Conservation (phyloP, 345 rosid species). For the Aethionema arabicum region DNA sequence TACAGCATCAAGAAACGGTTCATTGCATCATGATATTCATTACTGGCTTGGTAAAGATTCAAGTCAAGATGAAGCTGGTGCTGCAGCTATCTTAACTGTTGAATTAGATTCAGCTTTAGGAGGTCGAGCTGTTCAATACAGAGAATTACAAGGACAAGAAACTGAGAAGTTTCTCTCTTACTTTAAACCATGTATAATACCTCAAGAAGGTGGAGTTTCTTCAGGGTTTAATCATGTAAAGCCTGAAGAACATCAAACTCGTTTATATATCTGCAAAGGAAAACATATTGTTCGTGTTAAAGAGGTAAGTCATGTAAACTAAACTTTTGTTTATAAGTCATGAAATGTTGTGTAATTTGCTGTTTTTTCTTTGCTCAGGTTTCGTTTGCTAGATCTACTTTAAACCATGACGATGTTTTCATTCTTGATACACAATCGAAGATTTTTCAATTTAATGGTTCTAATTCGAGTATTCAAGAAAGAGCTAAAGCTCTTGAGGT, state of each 20-base stretch:
- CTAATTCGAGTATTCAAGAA: slow-evolving; percentile 95
- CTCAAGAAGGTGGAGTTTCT: slow-evolving; percentile 89
- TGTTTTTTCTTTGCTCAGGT: slow-evolving; percentile 48
- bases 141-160: slow-evolving; percentile 96
- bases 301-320: slow-evolving; percentile 60
- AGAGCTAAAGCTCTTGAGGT: slow-evolving; percentile 99
- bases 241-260: slow-evolving; percentile 73
- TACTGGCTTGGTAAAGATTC: slow-evolving; percentile 97
- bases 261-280: slow-evolving; percentile 88
- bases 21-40: slow-evolving; percentile 79
- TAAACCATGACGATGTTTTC: slow-evolving; percentile 94
- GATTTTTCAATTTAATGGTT: slow-evolving; percentile 95
- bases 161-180: slow-evolving; percentile 90
- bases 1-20: slow-evolving; percentile 65
- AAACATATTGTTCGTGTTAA: slow-evolving; percentile 90
- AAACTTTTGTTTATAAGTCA: not conserved
- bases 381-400: slow-evolving; percentile 88
- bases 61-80: slow-evolving; percentile 94
- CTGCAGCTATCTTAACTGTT: slow-evolving; percentile 84
- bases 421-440: slow-evolving; percentile 90
- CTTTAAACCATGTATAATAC: slow-evolving; percentile 97
- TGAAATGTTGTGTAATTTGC: slow-evolving; percentile 13
- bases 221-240: slow-evolving; percentile 83
- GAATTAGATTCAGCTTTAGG: slow-evolving; percentile 99
- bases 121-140: slow-evolving; percentile 98